Conservation (phyloP, 192 early-diverging fungal species). For the Borealophlyctis nickersoniae region DNA sequence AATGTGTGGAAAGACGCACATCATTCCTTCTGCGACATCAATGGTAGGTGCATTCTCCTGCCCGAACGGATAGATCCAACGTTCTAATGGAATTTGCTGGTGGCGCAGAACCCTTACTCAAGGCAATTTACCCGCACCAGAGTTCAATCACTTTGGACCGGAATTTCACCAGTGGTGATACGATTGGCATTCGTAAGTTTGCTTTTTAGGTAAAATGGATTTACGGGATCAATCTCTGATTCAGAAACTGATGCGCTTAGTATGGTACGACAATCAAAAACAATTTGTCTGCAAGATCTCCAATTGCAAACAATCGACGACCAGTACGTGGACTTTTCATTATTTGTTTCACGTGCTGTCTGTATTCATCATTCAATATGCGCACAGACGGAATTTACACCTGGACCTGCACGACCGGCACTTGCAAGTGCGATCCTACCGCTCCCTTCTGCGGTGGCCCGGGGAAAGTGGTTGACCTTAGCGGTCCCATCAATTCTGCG, state of each 20-base stretch:
- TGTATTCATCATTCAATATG: no score
- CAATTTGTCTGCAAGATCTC: slow-evolving; percentile 52
- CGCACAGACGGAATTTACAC: slow-evolving; percentile 24
- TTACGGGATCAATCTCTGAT: slow-evolving; percentile 1
- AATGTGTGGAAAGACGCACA: slow-evolving; percentile 37
- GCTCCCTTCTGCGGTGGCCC: slow-evolving; percentile 54
- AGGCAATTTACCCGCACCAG: slow-evolving; percentile 38
- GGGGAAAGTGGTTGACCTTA: slow-evolving; percentile 36
- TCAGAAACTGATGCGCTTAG: no score
- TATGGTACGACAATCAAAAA: slow-evolving; percentile 46
- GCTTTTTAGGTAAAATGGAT: neutral
- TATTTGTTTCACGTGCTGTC: no score
- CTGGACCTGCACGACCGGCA: slow-evolving; percentile 35
- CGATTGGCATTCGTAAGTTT: slow-evolving; percentile 11
- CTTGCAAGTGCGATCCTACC: slow-evolving; percentile 46
- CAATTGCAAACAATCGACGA: slow-evolving; percentile 43
- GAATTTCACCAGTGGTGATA: slow-evolving; percentile 25
- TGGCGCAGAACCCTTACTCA: slow-evolving; percentile 32
- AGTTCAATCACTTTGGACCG: slow-evolving; percentile 39
- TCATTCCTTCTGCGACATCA: slow-evolving; percentile 40
- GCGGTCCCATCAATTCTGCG: slow-evolving; percentile 31
- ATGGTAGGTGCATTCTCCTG: slow-evolving; percentile 2
- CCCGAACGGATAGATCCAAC: neutral
- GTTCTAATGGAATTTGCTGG: neutral
- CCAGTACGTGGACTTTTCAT: no score